phyloP scores from a whole-genome alignment of 176 grass and related monocot genomes.

The Rhipidocladum racemiflorum region DNA sequence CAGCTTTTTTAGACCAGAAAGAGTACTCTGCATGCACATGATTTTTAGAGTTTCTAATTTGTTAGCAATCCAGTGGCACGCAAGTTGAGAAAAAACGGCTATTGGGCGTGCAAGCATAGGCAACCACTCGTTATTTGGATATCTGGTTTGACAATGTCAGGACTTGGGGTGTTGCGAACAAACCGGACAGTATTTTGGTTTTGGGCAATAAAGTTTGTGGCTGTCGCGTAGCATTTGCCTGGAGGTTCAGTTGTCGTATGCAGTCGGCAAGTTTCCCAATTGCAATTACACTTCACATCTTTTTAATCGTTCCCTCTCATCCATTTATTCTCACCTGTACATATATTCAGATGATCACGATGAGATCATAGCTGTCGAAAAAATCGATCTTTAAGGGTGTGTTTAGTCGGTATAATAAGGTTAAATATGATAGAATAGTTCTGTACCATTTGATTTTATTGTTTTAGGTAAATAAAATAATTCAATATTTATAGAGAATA shows the following conservation, averaged over 20 bases:
- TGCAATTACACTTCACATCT: not conserved
- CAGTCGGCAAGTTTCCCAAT: not conserved
- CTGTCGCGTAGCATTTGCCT: not conserved
- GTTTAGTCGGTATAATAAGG: no score
- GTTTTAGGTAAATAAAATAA: no score
- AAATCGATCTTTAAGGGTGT: not conserved
- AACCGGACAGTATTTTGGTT: not conserved
- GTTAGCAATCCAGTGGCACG: not conserved
- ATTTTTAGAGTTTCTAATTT: not conserved
- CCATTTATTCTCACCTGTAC: not conserved
- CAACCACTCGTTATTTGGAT: not conserved
- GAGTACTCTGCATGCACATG: no score
- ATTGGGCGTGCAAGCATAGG: not conserved
- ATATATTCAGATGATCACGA: not conserved
- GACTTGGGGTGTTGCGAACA: no score
- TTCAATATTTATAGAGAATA: no score
- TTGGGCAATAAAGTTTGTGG: not conserved
- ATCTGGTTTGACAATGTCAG: no score
- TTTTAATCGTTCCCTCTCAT: not conserved
- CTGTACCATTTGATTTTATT: no score
- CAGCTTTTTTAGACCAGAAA: no score
- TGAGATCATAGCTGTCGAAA: not conserved
- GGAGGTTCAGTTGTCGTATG: not conserved
- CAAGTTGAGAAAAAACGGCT: not conserved
- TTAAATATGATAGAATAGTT: no score